phyloP scores from a whole-genome alignment of 2,329 filamentous ascomycete species.

The Fusarium sp. region DNA sequence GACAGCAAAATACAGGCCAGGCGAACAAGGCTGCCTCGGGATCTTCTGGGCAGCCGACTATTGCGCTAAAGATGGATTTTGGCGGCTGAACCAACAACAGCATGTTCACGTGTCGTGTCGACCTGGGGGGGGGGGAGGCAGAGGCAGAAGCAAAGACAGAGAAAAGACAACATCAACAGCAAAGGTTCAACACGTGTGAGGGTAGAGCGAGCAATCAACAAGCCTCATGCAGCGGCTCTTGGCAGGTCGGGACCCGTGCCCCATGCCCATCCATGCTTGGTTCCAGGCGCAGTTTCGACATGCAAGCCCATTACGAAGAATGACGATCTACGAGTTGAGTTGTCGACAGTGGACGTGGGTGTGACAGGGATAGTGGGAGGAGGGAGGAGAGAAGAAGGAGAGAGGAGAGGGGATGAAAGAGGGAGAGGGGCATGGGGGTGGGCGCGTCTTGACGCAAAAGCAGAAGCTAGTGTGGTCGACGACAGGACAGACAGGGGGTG shows the following conservation, averaged over 20 bases:
- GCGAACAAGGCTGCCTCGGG: constrained; percentile 54
- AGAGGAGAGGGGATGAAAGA: too few relatives aligned
- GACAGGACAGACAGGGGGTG: constrained; percentile 13
- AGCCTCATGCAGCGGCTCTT: constrained; percentile 18
- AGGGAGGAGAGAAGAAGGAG: neutral
- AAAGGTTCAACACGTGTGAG: constrained; percentile 5
- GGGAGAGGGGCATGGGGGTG: neutral
- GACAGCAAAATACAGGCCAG: constrained; percentile 61
- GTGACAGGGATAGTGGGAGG: neutral
- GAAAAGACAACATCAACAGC: neutral
- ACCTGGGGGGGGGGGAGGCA: constrained; percentile 3
- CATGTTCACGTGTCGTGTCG: constrained; percentile 13
- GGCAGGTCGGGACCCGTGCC: constrained; percentile 14
- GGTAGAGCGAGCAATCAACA: constrained; percentile 7
- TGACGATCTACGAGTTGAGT: neutral
- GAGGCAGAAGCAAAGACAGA: neutral
- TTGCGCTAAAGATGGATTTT: constrained; percentile 97
- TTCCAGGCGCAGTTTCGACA: neutral
- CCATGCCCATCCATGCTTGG: neutral
- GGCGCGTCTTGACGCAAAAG: constrained; percentile 4
- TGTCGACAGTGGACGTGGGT: neutral
- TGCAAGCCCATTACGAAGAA: constrained; percentile 18
- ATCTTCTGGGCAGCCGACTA: constrained; percentile 76
- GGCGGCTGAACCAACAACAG: constrained; percentile 54
- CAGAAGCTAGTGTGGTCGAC: neutral